Evolutionary conservation across 495 filamentous ascomycete species (phyloP).

Genomic region (Antarctomyces pellizariae): DNA sequence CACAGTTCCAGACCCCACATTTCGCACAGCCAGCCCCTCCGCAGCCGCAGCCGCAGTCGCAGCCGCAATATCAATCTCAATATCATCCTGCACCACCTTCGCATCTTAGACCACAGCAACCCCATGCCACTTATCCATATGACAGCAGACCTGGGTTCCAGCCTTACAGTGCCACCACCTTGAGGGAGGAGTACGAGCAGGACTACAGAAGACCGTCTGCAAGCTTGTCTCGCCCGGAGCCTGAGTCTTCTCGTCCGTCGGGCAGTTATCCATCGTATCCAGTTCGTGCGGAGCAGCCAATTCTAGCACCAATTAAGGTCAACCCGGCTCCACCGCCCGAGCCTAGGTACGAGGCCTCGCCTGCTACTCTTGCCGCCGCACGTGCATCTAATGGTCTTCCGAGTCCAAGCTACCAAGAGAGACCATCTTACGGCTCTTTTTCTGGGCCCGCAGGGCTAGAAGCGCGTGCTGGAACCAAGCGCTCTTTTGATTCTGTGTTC

Average conservation of each 20-base stretch:
- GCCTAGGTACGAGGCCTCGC: slow-evolving; percentile 5
- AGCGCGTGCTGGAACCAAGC: slow-evolving; percentile 10
- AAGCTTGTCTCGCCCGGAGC: no score
- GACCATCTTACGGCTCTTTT: slow-evolving; percentile 3
- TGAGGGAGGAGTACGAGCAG: no score
- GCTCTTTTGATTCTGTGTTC: slow-evolving; percentile 12
- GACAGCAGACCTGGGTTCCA: no score
- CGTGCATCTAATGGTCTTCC: slow-evolving; percentile 4
- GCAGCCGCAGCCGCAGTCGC: neutral
- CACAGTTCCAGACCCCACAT: slow-evolving; percentile 22
- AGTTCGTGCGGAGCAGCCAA: no score
- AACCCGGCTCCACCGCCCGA: slow-evolving; percentile 4
- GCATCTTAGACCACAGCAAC: slow-evolving; percentile 5
- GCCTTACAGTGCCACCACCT: no score
- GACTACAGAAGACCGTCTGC: no score
- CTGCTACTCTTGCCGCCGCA: slow-evolving; percentile 5
- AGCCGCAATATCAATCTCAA: slow-evolving; percentile 3
- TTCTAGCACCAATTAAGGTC: no score
- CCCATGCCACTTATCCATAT: slow-evolving; percentile 1
- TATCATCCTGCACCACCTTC: neutral
- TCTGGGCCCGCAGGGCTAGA: slow-evolving; percentile 1
- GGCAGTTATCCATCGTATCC: no score
- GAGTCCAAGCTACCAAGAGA: slow-evolving; percentile 5
- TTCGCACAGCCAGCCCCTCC: slow-evolving; percentile 23
- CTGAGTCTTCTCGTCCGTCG: no score